A percentile compares a stretch with the other conserved stretches of the same genome.
Evolutionary conservation across 257 asterid species (phyloP).

Genomic region (Solanum verrucosum): DNA sequence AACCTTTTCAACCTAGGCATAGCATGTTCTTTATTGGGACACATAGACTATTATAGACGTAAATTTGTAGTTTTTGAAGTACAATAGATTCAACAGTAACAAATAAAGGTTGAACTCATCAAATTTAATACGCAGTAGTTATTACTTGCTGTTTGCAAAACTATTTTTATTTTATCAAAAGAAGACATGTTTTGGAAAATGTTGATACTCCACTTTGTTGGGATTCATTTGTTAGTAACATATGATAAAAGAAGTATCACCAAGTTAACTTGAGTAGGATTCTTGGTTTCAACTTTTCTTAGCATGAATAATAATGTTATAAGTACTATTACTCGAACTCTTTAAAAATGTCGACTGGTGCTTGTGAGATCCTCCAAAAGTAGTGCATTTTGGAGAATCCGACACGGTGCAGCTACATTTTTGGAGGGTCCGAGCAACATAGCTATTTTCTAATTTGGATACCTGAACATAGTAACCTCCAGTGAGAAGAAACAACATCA

Average conservation of each 20-base stretch:
- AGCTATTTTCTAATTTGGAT: not conserved
- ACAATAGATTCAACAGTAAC: not conserved
- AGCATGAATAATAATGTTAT: not conserved
- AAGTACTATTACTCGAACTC: not conserved
- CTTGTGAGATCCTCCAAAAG: not conserved
- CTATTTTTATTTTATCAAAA: not conserved
- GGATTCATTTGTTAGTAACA: not conserved
- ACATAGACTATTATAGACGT: not conserved
- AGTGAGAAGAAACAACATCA: constrained; percentile 94
- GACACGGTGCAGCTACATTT: not conserved
- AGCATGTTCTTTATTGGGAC: not conserved
- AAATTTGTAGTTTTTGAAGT: not conserved
- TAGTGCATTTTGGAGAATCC: not conserved
- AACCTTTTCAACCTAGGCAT: not conserved
- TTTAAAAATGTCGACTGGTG: not conserved
- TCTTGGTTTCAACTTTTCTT: not conserved
- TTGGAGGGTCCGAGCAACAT: not conserved
- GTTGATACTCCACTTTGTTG: not conserved
- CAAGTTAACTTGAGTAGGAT: not conserved
- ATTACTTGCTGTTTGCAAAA: not conserved
- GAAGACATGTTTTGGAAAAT: not conserved
- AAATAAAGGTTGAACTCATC: not conserved
- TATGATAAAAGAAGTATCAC: not conserved
- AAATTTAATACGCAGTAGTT: not conserved
- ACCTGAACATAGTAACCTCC: constrained; percentile 99